phyloP scores from a whole-genome alignment of 2,329 filamentous ascomycete species.

The Nothopassalora personata region DNA sequence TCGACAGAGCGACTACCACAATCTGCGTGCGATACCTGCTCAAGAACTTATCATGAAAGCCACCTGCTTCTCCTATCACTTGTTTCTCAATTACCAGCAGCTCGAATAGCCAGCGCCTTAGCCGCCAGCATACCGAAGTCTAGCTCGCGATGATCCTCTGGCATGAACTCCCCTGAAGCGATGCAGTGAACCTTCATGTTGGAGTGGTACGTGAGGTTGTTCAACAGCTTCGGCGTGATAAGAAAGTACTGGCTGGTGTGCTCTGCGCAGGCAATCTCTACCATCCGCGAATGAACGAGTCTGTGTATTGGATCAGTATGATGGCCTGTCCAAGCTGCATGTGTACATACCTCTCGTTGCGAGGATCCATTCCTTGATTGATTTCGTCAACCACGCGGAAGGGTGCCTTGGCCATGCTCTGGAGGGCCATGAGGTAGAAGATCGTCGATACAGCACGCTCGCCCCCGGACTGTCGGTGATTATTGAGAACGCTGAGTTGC shows the following conservation, averaged over 20 bases:
- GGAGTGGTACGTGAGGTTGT: slow-evolving; percentile 74
- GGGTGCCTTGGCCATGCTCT: slow-evolving; percentile 85
- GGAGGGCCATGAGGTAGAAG: slow-evolving; percentile 97
- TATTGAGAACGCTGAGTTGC: slow-evolving; percentile 74
- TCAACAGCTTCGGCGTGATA: slow-evolving; percentile 92
- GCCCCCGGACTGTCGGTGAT: slow-evolving; percentile 91
- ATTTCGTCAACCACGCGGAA: slow-evolving; percentile 99
- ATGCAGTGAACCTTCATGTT: slow-evolving; percentile 95
- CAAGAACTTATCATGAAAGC: not conserved
- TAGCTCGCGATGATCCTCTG: slow-evolving; percentile 38
- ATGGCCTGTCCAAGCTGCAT: not conserved
- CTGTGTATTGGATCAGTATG: slow-evolving; percentile 13
- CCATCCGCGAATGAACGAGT: slow-evolving; percentile 96
- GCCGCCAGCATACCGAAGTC: slow-evolving; percentile 39
- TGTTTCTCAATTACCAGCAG: slow-evolving; percentile 2
- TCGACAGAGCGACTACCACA: not conserved
- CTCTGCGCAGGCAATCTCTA: slow-evolving; percentile 84
- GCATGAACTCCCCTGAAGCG: slow-evolving; percentile 70
- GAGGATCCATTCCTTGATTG: slow-evolving; percentile 98
- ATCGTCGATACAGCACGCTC: slow-evolving; percentile 95
- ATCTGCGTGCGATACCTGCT: not conserved
- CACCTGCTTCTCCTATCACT: not conserved
- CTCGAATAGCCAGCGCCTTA: slow-evolving; percentile 26
- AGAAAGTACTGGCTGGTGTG: slow-evolving; percentile 70
- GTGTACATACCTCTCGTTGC: slow-evolving; percentile 69